Evolutionary conservation across 2,329 filamentous ascomycete species (phyloP).

Genomic region (Mollisia scopiformis): DNA sequence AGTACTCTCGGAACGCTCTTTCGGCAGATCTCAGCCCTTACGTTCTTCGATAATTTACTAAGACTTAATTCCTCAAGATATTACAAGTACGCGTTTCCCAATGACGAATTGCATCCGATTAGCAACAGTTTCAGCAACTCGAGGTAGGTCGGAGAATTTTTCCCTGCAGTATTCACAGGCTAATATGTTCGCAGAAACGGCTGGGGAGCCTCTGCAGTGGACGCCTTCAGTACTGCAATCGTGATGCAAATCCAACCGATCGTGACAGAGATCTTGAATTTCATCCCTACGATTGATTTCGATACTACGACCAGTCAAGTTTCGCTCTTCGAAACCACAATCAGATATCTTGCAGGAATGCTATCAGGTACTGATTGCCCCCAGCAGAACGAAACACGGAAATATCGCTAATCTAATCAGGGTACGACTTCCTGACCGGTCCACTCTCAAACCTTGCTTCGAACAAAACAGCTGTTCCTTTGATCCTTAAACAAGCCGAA

Average conservation of each 20-base stretch:
- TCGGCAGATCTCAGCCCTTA: too few species aligned
- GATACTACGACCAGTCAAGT: conserved; percentile 59
- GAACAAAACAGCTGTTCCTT: conserved; percentile 49
- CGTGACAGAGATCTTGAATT: conserved; percentile 71
- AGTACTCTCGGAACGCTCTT: too few species aligned
- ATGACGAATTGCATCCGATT: conserved; percentile 75
- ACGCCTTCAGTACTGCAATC: conserved; percentile 78
- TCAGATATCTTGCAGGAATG: conserved; percentile 82
- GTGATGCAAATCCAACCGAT: conserved; percentile 73
- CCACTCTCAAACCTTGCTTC: conserved; percentile 57
- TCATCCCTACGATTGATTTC: conserved; percentile 74
- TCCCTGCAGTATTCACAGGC: neutral
- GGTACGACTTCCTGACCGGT: conserved; percentile 73
- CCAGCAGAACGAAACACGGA: neutral
- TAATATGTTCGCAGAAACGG: conserved; percentile 60
- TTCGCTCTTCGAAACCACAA: conserved; percentile 88
- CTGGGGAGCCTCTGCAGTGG: conserved; percentile 84
- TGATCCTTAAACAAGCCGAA: conserved; percentile 67
- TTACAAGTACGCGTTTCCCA: conserved; percentile 72
- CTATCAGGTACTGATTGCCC: conserved; percentile 57
- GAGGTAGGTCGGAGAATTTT: conserved; percentile 52
- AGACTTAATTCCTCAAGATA: too few species aligned
- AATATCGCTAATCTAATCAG: conserved; percentile 38
- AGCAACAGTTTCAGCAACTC: conserved; percentile 69
- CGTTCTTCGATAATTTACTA: too few species aligned